Base-by-base conservation (phyloP, 257 asterid species). In the Jacaranda copaia region DNA sequence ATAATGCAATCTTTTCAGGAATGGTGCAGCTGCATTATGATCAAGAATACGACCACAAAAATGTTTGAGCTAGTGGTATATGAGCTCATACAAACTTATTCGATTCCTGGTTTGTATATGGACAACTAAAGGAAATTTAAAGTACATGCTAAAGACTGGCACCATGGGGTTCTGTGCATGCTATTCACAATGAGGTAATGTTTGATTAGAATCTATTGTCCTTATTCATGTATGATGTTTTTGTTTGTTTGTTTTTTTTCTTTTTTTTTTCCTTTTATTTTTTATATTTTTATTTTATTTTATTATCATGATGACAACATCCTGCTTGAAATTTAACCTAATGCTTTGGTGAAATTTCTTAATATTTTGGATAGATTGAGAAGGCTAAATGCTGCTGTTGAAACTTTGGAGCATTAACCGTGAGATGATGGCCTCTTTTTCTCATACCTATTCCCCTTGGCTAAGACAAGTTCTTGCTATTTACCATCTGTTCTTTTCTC, bases 21-120 rank as follows among this genome's bases (percentile, higher is more conserved):
- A 18, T 18, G 75, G 5, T 57, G 77, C 73, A 46, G 43, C 43
- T 72, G 42, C 68, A 19, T 18, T 19, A 72, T 72, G 77, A 39
- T 38, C 60, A 61, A 32, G 61, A 45, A 25, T 69, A 57, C 36
- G n/a, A 35, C 4, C 2, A 65, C 32, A 40, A 35, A 5, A 15
- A 38, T 12, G 69, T 8, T 25, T n/a, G 69, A 63, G 39, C 40
- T 19, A 56, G 62, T 16, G 4, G 36, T 18, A 18, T 2, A 6
- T 56, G n/a, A 59, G 40, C 65, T 61, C 16, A 61, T 15, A 14
- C 48, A 13, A 4, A 9, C 19, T 38, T 5, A 63, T 14, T 39
- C 12, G 25, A 63, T 13, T 62, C 15, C 36, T 42, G 32, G 32
- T 25, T 8, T 9, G 52, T 43, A n/a, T 5, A 43, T 42, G 55